Evolutionary conservation across 1,284 basidiomycete genomes (phyloP).

Genomic region (Puccinia novopanici): DNA sequence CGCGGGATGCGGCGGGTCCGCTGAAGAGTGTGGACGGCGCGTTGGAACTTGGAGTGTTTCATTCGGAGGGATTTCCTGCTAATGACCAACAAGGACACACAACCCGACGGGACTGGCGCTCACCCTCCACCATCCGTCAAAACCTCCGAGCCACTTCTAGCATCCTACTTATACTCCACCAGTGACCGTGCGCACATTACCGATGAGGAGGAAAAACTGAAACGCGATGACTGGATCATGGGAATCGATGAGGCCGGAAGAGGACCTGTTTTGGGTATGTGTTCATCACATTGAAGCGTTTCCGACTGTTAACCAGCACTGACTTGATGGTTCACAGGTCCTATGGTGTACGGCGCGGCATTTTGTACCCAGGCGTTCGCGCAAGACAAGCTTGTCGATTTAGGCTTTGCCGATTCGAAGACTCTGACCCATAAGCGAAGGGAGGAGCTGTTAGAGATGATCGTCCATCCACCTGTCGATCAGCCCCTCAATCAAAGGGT

Average conservation of each 20-base stretch:
- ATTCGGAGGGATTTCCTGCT: too few relatives aligned
- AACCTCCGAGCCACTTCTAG: slow-evolving; percentile 23
- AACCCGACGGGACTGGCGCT: too few relatives aligned
- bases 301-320: background rate
- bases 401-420: slow-evolving; percentile 98
- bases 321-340: slow-evolving; percentile 61
- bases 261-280: slow-evolving; percentile 80
- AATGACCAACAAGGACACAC: too few relatives aligned
- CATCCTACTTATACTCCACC: slow-evolving; percentile 28
- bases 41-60: too few relatives aligned
- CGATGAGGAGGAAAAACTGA: slow-evolving; percentile 20
- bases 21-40: too few relatives aligned
- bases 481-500: slow-evolving; percentile 59
- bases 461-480: slow-evolving; percentile 47
- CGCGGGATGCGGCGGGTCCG: too few relatives aligned
- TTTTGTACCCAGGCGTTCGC: slow-evolving; percentile 83
- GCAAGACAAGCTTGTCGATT: slow-evolving; percentile 68
- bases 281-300: background rate
- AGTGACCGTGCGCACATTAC: slow-evolving; percentile 6
- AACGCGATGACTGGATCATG: slow-evolving; percentile 65
- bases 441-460: slow-evolving; percentile 57
- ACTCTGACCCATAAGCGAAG: slow-evolving; percentile 69
- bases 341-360: slow-evolving; percentile 91
- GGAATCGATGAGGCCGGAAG: slow-evolving; percentile 96
- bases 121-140: slow-evolving; percentile 21